Base-by-base conservation (phyloP, 352 stramenopile genomes). In the Pythium volutum region DNA sequence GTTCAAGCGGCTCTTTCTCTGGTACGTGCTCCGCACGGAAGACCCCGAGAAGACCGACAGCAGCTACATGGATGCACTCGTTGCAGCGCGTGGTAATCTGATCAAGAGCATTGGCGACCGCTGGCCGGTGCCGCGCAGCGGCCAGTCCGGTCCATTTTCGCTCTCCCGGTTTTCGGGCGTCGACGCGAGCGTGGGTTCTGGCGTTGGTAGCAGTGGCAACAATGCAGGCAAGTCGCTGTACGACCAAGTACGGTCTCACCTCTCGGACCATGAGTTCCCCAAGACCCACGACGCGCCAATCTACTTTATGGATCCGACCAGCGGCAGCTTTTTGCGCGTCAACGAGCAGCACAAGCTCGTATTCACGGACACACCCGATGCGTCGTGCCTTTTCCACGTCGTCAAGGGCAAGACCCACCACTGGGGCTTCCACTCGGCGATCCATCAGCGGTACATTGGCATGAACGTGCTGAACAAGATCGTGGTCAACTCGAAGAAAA, bases 391-490 rank as follows among this genome's bases (percentile, higher is more conserved):
- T n/a, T 93, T 93, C 59, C 70, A 90, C 31, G 74, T 89, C 22
- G 74, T 82, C 34, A 68, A 73, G 18, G 82, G 84, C 14, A 91
- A 91, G 48, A 88, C 80, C 0, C 82, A 91, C 58, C 81, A 93
- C 59, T 93, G 84, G 84, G 82, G 82, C n/a, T 88, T 93, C 59
- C 68, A 82, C 11, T 84, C 82, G 18, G 77, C 59, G 10, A 63
- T 81, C 34, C 77, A 79, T 22, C 77, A 89, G 56, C 68, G 79
- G 39, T 92, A 81, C 54, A 64, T 93, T 6, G 84, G 84, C 14
- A 83, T 92, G 68, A 93, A 89, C 48, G 72, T 92, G 55, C 74
- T 93, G 23, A 77, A 82, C 33, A 71, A 73, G 18, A 45, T 92
- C 45, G 63, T 91, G 1, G 70, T 81, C 15, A 73, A 69, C 25